phyloP scores from a whole-genome alignment of 495 filamentous ascomycete species.

The Pyrenula massariospora region DNA sequence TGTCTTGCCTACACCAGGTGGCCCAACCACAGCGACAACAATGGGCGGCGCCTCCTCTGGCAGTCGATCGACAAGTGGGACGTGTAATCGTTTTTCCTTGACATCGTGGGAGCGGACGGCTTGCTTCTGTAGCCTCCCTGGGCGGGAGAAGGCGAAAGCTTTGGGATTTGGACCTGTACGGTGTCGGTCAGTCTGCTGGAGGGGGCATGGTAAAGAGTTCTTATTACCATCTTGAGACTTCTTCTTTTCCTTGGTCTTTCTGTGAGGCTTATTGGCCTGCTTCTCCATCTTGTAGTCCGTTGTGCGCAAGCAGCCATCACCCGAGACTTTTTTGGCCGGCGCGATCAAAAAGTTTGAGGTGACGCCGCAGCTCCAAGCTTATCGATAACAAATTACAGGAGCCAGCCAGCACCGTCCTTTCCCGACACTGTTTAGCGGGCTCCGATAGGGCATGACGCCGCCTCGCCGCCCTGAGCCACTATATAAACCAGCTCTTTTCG shows the following conservation, averaged over 20 bases:
- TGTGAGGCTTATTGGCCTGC: constrained; percentile 77
- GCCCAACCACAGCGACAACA: constrained; percentile 85
- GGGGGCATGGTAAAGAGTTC: constrained; percentile 1
- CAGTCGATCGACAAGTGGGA: constrained; percentile 86
- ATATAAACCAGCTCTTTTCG: too few species aligned
- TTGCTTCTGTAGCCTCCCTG: constrained; percentile 71
- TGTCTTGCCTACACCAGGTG: constrained; percentile 74
- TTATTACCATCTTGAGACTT: constrained; percentile 41
- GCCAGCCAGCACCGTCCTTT: neutral
- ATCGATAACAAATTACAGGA: neutral
- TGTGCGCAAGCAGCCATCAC: neutral
- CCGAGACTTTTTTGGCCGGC: too few species aligned
- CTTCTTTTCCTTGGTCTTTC: constrained; percentile 87
- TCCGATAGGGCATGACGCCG: too few species aligned
- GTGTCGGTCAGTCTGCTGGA: constrained; percentile 9
- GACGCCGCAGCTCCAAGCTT: neutral
- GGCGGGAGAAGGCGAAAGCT: constrained; percentile 78
- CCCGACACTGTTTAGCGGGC: neutral
- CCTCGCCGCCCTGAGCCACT: neutral
- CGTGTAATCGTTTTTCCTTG: constrained; percentile 91
- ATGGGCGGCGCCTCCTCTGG: constrained; percentile 93
- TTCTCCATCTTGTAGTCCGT: constrained; percentile 50
- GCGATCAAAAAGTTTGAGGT: neutral
- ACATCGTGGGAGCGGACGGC: constrained; percentile 90
- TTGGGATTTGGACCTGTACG: constrained; percentile 69